Evolutionary conservation across 345 rosid species (phyloP).

Genomic region (Noccaea bulbosa): DNA sequence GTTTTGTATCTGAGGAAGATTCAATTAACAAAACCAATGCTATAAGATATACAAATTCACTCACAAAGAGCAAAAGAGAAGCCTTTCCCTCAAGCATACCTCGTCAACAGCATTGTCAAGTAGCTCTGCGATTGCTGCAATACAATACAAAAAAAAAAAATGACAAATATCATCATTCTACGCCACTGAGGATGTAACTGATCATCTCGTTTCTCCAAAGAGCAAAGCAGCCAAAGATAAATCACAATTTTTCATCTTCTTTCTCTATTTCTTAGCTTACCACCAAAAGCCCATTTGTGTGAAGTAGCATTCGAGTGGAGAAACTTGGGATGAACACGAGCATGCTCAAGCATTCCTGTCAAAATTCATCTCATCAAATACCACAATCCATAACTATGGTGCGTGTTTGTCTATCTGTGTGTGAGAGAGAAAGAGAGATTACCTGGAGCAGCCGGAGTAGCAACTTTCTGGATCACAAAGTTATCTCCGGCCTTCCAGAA

Average conservation of each 20-base stretch:
- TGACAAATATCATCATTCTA: not conserved
- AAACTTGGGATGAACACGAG: conserved; percentile 94
- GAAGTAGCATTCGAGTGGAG: conserved; percentile 99
- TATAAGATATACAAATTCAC: not conserved
- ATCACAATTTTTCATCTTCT: not conserved
- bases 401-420: not conserved
- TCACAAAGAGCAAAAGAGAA: conserved; percentile 25
- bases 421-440: not conserved
- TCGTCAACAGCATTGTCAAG: conserved; percentile 96
- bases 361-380: conserved; percentile 7
- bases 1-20: conserved; percentile 60
- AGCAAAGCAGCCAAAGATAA: not conserved
- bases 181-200: not conserved
- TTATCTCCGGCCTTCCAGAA: conserved; percentile 89
- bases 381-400: not conserved
- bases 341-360: conserved; percentile 77
- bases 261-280: conserved; percentile 40
- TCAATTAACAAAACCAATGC: conserved; percentile 33
- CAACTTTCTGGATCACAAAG: conserved; percentile 44
- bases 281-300: conserved; percentile 99
- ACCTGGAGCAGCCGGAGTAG: conserved; percentile 10
- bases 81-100: conserved; percentile 48
- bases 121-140: conserved; percentile 95
- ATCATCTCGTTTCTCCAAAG: not conserved
- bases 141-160: not conserved